Percentiles rank a stretch among this genome's conserved stretches.
phyloP scores from a whole-genome alignment of 2,329 filamentous ascomycete species.

The Colletotrichum sp. region DNA sequence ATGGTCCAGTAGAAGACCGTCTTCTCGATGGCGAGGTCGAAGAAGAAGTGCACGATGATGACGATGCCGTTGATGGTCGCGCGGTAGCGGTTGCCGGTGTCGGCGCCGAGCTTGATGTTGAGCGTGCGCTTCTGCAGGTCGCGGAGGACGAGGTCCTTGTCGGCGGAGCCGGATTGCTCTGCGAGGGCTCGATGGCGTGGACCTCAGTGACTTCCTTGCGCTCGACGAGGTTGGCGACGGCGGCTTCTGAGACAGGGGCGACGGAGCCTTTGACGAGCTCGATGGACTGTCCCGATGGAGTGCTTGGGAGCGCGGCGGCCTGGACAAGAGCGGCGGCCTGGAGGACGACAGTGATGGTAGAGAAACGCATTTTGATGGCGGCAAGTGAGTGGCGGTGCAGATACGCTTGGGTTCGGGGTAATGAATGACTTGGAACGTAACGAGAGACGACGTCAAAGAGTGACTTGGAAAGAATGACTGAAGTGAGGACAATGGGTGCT shows the following conservation, averaged over 20 bases:
- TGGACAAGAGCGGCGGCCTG: not conserved
- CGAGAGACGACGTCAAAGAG: not conserved
- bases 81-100: not conserved
- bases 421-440: not conserved
- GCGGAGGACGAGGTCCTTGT: not conserved
- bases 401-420: accelerated
- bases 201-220: not conserved
- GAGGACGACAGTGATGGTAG: not conserved
- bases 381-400: too few relatives aligned
- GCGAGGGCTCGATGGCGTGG: not conserved
- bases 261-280: not conserved
- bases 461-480: not conserved
- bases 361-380: not conserved
- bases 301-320: not conserved
- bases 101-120: not conserved
- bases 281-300: not conserved
- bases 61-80: not conserved
- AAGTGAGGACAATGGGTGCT: not conserved
- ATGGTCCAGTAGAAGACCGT: not conserved
- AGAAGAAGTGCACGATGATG: not conserved
- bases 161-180: not conserved
- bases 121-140: not conserved
- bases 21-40: not conserved
- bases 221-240: not conserved
- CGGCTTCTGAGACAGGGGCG: accelerated